Conservation (phyloP, 768 basidiomycete species). For the Tricholoma hemisulphureum region DNA sequence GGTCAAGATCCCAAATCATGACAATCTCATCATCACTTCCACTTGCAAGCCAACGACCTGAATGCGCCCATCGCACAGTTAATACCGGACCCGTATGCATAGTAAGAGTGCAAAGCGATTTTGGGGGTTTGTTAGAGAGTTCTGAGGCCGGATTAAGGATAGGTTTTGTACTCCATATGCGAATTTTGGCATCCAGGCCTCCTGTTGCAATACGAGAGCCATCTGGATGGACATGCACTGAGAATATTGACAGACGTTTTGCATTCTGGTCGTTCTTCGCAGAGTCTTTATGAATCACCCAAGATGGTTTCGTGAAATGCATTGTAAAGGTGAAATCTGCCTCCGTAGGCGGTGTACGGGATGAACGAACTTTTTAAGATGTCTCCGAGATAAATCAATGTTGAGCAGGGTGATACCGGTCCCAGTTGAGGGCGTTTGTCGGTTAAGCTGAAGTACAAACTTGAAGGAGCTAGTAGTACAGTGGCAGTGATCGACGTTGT, state of each 20-base stretch:
- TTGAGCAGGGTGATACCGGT: too few species aligned
- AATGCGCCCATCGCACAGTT: constrained; percentile 90
- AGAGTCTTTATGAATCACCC: constrained; percentile 80
- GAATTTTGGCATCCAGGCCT: constrained; percentile 38
- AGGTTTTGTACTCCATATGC: constrained; percentile 69
- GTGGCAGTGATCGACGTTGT: too few species aligned
- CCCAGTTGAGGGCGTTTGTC: too few species aligned
- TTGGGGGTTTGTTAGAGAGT: constrained; percentile 69
- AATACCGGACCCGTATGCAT: constrained; percentile 95
- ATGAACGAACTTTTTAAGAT: neutral
- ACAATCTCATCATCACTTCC: constrained; percentile 95
- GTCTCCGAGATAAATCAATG: neutral
- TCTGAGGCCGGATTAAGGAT: constrained; percentile 78
- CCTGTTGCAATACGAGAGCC: constrained; percentile 97
- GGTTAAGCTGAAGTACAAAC: too few species aligned
- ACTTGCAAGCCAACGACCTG: constrained; percentile 90
- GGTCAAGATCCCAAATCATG: constrained; percentile 97
- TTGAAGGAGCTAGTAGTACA: too few species aligned
- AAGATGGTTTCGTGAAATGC: constrained; percentile 87
- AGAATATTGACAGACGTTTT: constrained; percentile 85
- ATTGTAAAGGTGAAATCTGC: constrained; percentile 37
- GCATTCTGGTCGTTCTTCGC: constrained; percentile 59
- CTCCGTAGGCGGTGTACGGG: neutral
- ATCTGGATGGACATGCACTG: constrained; percentile 92
- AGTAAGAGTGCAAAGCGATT: constrained; percentile 84